Percentiles rank a stretch among this genome's conserved stretches.
Evolutionary conservation across 2,329 filamentous ascomycete genomes (phyloP).

Genomic region (Penicillium sp.): DNA sequence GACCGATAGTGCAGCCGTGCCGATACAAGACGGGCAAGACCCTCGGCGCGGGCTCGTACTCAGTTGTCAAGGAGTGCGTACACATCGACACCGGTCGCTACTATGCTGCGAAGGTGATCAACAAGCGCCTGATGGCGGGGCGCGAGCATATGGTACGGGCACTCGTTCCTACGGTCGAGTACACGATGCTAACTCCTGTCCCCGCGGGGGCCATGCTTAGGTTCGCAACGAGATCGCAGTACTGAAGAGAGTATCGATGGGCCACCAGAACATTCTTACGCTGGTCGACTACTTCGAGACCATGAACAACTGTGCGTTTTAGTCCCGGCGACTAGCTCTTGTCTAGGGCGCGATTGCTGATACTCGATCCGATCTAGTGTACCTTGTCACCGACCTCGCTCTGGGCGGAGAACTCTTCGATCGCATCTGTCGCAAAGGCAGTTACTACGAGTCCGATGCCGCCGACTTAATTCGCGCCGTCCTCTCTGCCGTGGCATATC

Average conservation of each 20-base stretch:
- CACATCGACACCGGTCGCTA: constrained; percentile 97
- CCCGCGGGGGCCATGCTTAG: constrained; percentile 42
- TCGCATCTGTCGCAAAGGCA: constrained; percentile 96
- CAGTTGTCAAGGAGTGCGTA: constrained; percentile 97
- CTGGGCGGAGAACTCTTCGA: constrained; percentile 96
- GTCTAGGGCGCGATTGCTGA: background rate
- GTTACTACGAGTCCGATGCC: constrained; percentile 96
- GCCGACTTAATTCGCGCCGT: constrained; percentile 92
- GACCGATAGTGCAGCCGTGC: constrained; percentile 80
- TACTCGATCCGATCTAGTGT: constrained; percentile 51
- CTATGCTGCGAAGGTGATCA: constrained; percentile 99
- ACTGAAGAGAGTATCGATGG: constrained; percentile 96
- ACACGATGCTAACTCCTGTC: constrained; percentile 7
- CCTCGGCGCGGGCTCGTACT: constrained; percentile 91
- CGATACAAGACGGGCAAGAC: constrained; percentile 99
- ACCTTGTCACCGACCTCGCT: constrained; percentile 93
- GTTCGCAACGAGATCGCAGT: constrained; percentile 97
- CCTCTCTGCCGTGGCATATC: constrained; percentile 93
- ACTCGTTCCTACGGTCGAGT: background rate
- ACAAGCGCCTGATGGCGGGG: constrained; percentile 95
- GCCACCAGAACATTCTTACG: constrained; percentile 95
- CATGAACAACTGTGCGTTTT: constrained; percentile 78
- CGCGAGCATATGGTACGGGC: constrained; percentile 88
- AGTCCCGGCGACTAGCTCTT: background rate
- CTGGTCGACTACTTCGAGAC: constrained; percentile 99